These are phyloP conservation scores for Collybiopsis confluens DNA, from an alignment of 768 basidiomycete genomes.

Conservation along the genomic window DNA sequence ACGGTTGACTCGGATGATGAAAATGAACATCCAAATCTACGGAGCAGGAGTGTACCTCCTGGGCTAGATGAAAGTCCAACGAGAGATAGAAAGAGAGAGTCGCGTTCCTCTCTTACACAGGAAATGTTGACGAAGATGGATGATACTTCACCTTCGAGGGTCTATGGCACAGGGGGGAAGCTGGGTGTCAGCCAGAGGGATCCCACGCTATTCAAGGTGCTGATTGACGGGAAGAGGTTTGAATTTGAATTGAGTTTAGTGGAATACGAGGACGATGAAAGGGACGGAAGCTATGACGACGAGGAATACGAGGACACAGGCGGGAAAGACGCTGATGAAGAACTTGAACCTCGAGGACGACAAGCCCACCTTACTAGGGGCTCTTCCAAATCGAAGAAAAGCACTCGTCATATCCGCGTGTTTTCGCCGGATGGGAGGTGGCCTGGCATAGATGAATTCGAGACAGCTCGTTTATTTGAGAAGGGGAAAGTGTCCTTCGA, in stretches of 20 bases:
- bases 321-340: conserved; percentile 9
- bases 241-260: conserved; percentile 77
- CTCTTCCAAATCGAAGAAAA: conserved; percentile 11
- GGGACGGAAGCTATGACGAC: conserved; percentile 5
- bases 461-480: conserved; percentile 53
- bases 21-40: conserved; percentile 20
- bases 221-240: conserved; percentile 53
- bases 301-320: not conserved
- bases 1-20: conserved; percentile 24
- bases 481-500: conserved; percentile 60
- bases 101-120: conserved; percentile 3
- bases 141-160: not conserved
- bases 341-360: conserved; percentile 18
- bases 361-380: conserved; percentile 12
- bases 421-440: conserved; percentile 12
- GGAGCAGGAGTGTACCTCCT: conserved; percentile 58
- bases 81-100: conserved; percentile 23
- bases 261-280: conserved; percentile 22
- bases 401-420: conserved; percentile 18
- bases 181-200: conserved; percentile 59
- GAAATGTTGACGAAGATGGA: conserved; percentile 11
- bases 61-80: conserved; percentile 41
- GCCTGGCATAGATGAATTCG: conserved; percentile 39
- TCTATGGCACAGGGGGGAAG: conserved; percentile 49
- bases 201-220: conserved; percentile 58